Evolutionary conservation across 805 yeast genomes (phyloP).

Genomic region (Yarrowia divulgata): DNA sequence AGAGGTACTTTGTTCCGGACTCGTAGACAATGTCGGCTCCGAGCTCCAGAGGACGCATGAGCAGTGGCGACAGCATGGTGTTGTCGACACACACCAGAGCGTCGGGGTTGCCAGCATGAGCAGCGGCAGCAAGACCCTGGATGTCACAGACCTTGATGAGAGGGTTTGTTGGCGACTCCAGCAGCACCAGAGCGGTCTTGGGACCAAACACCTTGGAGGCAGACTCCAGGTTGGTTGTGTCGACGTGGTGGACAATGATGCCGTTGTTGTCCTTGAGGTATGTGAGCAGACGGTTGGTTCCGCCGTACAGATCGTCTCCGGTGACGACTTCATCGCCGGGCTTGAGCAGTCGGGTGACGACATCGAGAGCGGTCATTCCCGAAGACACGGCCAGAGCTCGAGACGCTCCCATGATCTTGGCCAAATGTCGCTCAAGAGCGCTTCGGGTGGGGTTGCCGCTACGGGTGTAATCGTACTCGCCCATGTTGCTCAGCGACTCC

Average conservation of each 20-base stretch:
- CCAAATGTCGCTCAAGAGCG: slow-evolving; percentile 75
- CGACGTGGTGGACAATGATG: slow-evolving; percentile 74
- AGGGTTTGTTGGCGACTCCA: slow-evolving; percentile 95
- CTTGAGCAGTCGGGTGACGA: slow-evolving; percentile 70
- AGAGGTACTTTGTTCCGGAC: slow-evolving; percentile 88
- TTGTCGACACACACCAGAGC: slow-evolving; percentile 87
- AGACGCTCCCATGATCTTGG: slow-evolving; percentile 78
- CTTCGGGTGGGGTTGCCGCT: slow-evolving; percentile 95
- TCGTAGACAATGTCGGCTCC: slow-evolving; percentile 94
- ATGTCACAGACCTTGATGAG: slow-evolving; percentile 87
- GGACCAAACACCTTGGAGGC: slow-evolving; percentile 63
- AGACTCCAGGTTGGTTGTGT: slow-evolving; percentile 74
- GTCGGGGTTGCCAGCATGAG: slow-evolving; percentile 71
- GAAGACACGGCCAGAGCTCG: slow-evolving; percentile 82
- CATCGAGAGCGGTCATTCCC: slow-evolving; percentile 94
- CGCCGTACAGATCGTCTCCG: slow-evolving; percentile 95
- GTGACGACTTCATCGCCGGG: slow-evolving; percentile 94
- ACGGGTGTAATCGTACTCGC: slow-evolving; percentile 85
- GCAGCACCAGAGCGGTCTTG: slow-evolving; percentile 76
- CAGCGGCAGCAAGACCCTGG: slow-evolving; percentile 66
- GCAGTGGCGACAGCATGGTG: slow-evolving; percentile 95
- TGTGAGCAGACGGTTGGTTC: slow-evolving; percentile 84
- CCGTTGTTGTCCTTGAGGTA: slow-evolving; percentile 70
- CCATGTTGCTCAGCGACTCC: slow-evolving; percentile 71
- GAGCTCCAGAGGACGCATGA: slow-evolving; percentile 82